These are phyloP conservation scores for Saccharum hybrid DNA, from an alignment of 202 grass and related monocot genomes.

Conservation along the genomic window DNA sequence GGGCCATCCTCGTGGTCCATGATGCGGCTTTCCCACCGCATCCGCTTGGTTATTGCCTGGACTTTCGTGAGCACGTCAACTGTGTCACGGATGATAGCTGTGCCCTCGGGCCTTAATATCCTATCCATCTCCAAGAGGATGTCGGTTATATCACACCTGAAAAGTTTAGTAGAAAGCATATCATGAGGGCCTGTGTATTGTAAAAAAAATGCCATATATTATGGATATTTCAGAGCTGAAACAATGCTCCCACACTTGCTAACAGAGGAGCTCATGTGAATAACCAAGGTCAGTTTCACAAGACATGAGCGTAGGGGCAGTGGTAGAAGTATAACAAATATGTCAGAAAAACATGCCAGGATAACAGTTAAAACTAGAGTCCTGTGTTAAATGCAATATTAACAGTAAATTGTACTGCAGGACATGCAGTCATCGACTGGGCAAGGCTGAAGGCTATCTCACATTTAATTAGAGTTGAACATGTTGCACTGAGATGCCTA, in stretches of 20 bases:
- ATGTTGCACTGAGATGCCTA: background rate
- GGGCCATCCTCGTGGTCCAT: slow-evolving; percentile 83
- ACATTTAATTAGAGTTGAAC: slow-evolving; percentile 5
- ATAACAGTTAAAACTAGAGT: background rate
- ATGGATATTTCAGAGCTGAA: background rate
- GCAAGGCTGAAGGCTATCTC: slow-evolving; percentile 13
- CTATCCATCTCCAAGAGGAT: slow-evolving; percentile 98
- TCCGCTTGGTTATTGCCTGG: slow-evolving; percentile 61
- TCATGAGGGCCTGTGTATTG: slow-evolving; percentile 1
- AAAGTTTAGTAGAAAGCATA: background rate
- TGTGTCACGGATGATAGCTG: slow-evolving; percentile 76
- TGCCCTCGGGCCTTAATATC: slow-evolving; percentile 86
- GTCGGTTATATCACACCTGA: slow-evolving; percentile 79
- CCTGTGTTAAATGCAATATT: background rate
- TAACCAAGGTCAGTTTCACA: background rate
- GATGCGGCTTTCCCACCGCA: slow-evolving; percentile 90
- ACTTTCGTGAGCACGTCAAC: slow-evolving; percentile 83
- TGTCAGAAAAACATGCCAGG: background rate
- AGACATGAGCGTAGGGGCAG: background rate
- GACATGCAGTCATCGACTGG: background rate
- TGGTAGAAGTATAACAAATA: slow-evolving; percentile 18
- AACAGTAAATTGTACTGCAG: slow-evolving; percentile 6
- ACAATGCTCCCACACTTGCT: background rate
- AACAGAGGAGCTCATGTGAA: slow-evolving; percentile 16
- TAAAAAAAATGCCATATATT: background rate